phyloP scores from a whole-genome alignment of 495 filamentous ascomycete species.

The Penicillium antarcticum region DNA sequence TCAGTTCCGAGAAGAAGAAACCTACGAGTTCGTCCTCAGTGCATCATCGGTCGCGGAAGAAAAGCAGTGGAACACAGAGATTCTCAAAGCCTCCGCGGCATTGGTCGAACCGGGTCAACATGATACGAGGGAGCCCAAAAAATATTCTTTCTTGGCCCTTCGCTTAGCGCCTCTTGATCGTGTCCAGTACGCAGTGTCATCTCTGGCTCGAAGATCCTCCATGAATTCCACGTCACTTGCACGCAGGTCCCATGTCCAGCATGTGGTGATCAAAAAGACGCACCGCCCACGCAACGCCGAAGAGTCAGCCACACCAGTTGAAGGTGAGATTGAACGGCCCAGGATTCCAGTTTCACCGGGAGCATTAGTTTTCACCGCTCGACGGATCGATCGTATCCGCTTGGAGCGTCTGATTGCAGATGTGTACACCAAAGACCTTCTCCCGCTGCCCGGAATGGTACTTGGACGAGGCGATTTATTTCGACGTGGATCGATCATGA shows the following conservation, averaged over 20 bases:
- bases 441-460: constrained; percentile 86
- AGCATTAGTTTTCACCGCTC: constrained; percentile 49
- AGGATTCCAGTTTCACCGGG: constrained; percentile 16
- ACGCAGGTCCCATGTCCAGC: constrained; percentile 51
- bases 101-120: constrained; percentile 21
- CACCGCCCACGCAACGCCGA: constrained; percentile 59
- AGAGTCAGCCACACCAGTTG: constrained; percentile 15
- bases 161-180: constrained; percentile 71
- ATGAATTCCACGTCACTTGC: constrained; percentile 72
- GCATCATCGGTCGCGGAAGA: constrained; percentile 84
- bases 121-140: constrained; percentile 24
- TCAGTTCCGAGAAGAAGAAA: constrained; percentile 73
- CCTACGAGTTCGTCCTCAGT: constrained; percentile 83
- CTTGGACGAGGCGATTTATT: constrained; percentile 58
- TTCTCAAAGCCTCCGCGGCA: constrained; percentile 30
- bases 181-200: constrained; percentile 67
- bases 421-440: constrained; percentile 78
- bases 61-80: constrained; percentile 61
- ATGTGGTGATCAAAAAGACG: constrained; percentile 90
- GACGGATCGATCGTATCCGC: constrained; percentile 70
- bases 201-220: constrained; percentile 71
- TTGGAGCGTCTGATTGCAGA: constrained; percentile 72
- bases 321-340: constrained; percentile 33
- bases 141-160: constrained; percentile 55
- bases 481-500: constrained; percentile 72